Evolutionary conservation across 495 filamentous ascomycete species (phyloP), one percentile per base, ranked within the genome.

Genomic region (Penicillium dipodomyicola): DNA sequence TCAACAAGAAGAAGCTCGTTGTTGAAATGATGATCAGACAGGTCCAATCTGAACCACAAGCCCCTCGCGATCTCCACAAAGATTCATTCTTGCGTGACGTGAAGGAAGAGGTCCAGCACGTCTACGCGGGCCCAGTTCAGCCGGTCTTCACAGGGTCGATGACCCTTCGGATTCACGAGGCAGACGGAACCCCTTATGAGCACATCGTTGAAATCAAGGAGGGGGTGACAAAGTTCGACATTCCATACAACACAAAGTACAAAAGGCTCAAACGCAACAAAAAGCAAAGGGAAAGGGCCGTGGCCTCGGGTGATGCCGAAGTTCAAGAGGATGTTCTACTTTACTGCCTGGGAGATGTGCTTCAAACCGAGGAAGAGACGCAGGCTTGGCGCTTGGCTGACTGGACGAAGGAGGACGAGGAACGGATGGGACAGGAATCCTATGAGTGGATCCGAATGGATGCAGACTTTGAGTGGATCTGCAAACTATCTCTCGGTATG

Each of bases 391-490:
- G 79, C 37, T 77, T 99, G 14, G 75, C 81, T 9, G 93, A 97
- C 53, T 99, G 94, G 94, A 83, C 84, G 47, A 84, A 86, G 54
- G 88, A 92, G 35, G 87, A 91, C 12, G 92, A 97, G 66, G 81
- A 86, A 8, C 80, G 82, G 56, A 99, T 99, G 95, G 89, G 91
- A 39, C 85, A 91, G 51, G 94, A 99, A 66, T 94, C 88, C 3
- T 99, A 97, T 66, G 94, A 99, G 69, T 99, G 94, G 94, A 94
- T 97, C 57, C 85, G 94, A 15, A 89, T 97, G 80, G 94, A 99
- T 72, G 91, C 92, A 19, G 94, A 99, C 70, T 97, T 97, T 62
- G 94, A 99, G 66, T 99, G 94, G 94, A 84, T 97, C 39, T 92
- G 89, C 73, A 87, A 87, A 49, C 79, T 89, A 49, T 83, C 84